Conservation (phyloP, 2,329 filamentous ascomycete species). For the Macrophomina phaseolina region DNA sequence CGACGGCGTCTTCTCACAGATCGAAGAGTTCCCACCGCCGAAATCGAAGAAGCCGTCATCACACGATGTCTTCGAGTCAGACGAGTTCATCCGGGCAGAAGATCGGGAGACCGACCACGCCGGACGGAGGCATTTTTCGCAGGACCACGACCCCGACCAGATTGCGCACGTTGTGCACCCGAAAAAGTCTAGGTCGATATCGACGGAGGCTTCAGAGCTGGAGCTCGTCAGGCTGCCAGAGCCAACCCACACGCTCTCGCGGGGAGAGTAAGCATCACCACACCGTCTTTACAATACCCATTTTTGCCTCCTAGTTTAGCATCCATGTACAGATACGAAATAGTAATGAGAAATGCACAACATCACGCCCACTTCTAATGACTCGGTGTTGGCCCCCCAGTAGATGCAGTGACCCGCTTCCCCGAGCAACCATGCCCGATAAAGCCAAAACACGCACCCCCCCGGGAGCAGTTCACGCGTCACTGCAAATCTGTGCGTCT, state of each 20-base stretch:
- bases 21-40: neutral
- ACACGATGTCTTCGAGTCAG: neutral
- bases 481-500: neutral
- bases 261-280: neutral
- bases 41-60: neutral
- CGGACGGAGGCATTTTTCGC: too few species aligned
- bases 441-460: neutral
- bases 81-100: neutral
- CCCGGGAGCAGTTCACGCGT: neutral
- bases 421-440: neutral
- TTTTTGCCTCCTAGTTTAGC: neutral
- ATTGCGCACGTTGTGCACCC: neutral
- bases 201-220: neutral
- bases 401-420: neutral
- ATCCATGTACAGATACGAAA: neutral
- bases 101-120: neutral
- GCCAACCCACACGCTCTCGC: neutral
- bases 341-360: neutral
- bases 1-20: neutral
- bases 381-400: neutral
- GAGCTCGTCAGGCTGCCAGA: conserved; percentile 3
- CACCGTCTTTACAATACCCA: neutral
- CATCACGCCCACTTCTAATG: neutral
- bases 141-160: neutral
- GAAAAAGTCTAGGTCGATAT: neutral